phyloP scores from a whole-genome alignment of 768 basidiomycete genomes.

The Brasilioporus rufonigricans region DNA sequence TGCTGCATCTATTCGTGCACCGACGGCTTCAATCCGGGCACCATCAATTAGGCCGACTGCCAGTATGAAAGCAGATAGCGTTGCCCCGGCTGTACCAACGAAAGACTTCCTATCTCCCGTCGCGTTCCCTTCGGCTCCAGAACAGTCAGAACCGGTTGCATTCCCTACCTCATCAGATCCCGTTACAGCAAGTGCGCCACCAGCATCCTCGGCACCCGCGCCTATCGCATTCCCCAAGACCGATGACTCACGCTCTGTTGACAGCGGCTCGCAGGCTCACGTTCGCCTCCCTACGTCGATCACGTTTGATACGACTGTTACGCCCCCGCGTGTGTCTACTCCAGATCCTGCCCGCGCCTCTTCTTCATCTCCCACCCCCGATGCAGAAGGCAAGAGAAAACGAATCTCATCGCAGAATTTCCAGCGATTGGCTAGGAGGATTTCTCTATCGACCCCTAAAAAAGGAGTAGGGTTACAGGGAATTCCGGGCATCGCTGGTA shows the following conservation, averaged over 20 bases:
- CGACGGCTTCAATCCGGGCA: slow-evolving; percentile 16
- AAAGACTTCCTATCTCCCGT: slow-evolving; percentile 29
- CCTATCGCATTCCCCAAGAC: slow-evolving; percentile 44
- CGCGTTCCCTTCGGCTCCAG: slow-evolving; percentile 33
- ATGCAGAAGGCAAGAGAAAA: slow-evolving; percentile 74
- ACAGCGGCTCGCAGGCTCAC: slow-evolving; percentile 27
- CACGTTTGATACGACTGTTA: slow-evolving; percentile 59
- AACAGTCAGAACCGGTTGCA: slow-evolving; percentile 6
- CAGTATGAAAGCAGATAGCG: slow-evolving; percentile 21
- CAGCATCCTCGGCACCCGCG: slow-evolving; percentile 30
- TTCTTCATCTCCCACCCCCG: slow-evolving; percentile 45
- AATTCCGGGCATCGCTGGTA: slow-evolving; percentile 30
- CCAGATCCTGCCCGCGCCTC: slow-evolving; percentile 64
- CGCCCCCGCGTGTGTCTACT: slow-evolving; percentile 68
- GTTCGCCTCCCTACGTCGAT: slow-evolving; percentile 36
- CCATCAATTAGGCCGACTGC: slow-evolving; percentile 24
- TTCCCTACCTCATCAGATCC: slow-evolving; percentile 14
- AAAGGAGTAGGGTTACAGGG: slow-evolving; percentile 50
- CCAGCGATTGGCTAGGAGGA: slow-evolving; percentile 72
- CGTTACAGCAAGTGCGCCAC: slow-evolving; percentile 34
- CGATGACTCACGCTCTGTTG: slow-evolving; percentile 32
- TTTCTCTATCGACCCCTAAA: slow-evolving; percentile 62
- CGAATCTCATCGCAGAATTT: slow-evolving; percentile 85
- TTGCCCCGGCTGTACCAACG: slow-evolving; percentile 28
- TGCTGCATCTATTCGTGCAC: slow-evolving; percentile 17